Percentiles rank a stretch among this genome's conserved stretches.
Evolutionary conservation across 768 basidiomycete species (phyloP).

Genomic region (Leucocoprinus sp.): DNA sequence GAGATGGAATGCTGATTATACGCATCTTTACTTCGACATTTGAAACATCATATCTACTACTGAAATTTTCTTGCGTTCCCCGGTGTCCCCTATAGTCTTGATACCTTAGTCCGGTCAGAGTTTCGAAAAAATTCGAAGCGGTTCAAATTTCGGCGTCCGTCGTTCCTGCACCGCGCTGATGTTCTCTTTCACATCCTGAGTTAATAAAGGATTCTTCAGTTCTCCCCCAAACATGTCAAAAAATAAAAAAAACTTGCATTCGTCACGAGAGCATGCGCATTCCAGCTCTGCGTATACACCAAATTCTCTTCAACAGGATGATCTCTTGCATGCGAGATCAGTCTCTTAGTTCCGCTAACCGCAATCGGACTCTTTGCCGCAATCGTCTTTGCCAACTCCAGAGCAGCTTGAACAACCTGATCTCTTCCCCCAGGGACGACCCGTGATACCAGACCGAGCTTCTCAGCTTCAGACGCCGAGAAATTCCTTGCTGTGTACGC

Average conservation of each 20-base stretch:
- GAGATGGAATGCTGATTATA: too few relatives aligned
- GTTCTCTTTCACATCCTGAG: conserved; percentile 30
- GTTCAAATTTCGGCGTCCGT: conserved; percentile 22
- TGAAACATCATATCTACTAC: too few relatives aligned
- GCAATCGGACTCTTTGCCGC: conserved; percentile 78
- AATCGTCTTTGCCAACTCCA: conserved; percentile 58
- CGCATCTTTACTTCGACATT: too few relatives aligned
- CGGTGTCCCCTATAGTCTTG: too few relatives aligned
- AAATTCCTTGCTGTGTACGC: conserved; percentile 73
- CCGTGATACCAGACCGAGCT: conserved; percentile 66
- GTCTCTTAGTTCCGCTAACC: conserved; percentile 64
- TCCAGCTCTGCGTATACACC: conserved; percentile 38
- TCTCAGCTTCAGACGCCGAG: conserved; percentile 53
- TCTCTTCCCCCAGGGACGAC: conserved; percentile 58
- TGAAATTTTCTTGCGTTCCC: too few relatives aligned
- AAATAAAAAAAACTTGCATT: conserved; percentile 19
- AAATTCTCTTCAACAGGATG: conserved; percentile 45
- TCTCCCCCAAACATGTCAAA: too few relatives aligned
- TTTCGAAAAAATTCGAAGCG: conserved; percentile 16
- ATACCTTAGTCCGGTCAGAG: too few relatives aligned
- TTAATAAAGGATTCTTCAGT: not conserved
- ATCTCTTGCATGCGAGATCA: conserved; percentile 73
- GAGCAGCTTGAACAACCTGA: conserved; percentile 58
- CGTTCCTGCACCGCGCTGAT: conserved; percentile 26
- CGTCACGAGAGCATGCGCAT: conserved; percentile 33